phyloP scores from a whole-genome alignment of 371 early-diverging fungal genomes.

The Encephalitozoon cuniculi region DNA sequence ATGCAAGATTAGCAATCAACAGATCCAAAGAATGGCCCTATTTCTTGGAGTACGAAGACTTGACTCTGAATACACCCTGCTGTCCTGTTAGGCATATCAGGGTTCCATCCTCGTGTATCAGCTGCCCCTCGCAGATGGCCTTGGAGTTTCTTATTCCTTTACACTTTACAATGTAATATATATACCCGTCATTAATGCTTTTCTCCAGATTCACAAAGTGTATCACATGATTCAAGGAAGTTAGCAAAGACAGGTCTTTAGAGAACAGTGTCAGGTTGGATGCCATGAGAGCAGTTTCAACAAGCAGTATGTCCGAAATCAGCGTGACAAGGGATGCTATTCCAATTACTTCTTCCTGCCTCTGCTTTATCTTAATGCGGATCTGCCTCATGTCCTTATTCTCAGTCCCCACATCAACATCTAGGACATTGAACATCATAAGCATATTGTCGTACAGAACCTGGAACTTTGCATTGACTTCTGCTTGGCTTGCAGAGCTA shows the following conservation, averaged over 20 bases:
- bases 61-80: slow-evolving; percentile 30
- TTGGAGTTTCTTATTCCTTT: slow-evolving; percentile 14
- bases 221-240: slow-evolving; percentile 33
- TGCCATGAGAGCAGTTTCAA: slow-evolving; percentile 34
- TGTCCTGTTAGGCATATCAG: slow-evolving; percentile 23
- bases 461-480: neutral
- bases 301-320: slow-evolving; percentile 18
- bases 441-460: slow-evolving; percentile 2
- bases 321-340: slow-evolving; percentile 16
- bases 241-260: slow-evolving; percentile 1
- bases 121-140: slow-evolving; percentile 19
- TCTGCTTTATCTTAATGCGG: neutral
- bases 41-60: neutral
- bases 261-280: slow-evolving; percentile 26
- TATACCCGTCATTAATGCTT: neutral
- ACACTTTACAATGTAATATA: slow-evolving; percentile 27
- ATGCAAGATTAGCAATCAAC: neutral
- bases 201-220: slow-evolving; percentile 15
- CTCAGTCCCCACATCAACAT: slow-evolving; percentile 13
- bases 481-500: neutral
- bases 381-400: slow-evolving; percentile 33
- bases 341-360: neutral
- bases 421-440: slow-evolving; percentile 7
- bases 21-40: neutral
- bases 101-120: slow-evolving; percentile 5